Percentiles rank a stretch among this genome's conserved stretches.
phyloP scores from a whole-genome alignment of 1,284 basidiomycete genomes.

The Afroboletus lepidellus region DNA sequence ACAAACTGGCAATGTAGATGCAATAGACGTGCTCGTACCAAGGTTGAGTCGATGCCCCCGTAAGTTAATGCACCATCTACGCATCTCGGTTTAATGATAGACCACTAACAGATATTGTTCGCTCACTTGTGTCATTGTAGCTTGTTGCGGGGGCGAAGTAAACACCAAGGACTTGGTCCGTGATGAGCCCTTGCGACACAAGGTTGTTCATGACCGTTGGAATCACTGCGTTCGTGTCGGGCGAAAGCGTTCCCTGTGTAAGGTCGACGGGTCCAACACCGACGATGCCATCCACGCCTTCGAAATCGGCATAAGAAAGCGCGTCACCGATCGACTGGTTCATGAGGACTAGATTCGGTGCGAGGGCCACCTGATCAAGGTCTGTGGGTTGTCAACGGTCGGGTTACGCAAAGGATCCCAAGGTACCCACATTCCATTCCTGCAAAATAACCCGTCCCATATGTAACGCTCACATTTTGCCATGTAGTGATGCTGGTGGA shows the following conservation, averaged over 20 bases:
- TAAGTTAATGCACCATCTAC: constrained; percentile 30
- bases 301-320: constrained; percentile 9
- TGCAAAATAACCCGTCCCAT: constrained; percentile 20
- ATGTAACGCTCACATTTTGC: constrained; percentile 23
- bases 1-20: neutral
- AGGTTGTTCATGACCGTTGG: constrained; percentile 32
- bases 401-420: neutral
- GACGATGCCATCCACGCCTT: constrained; percentile 24
- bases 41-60: constrained; percentile 20
- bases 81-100: neutral
- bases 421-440: constrained; percentile 26
- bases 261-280: constrained; percentile 29
- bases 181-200: constrained; percentile 12
- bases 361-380: constrained; percentile 15
- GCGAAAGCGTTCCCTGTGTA: constrained; percentile 14
- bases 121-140: constrained; percentile 21
- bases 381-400: constrained; percentile 13
- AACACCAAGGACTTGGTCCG: constrained; percentile 20
- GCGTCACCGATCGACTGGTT: constrained; percentile 28
- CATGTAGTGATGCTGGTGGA: constrained; percentile 26
- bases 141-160: constrained; percentile 25
- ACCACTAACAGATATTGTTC: neutral
- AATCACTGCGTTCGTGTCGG: constrained; percentile 5
- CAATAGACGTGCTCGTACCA: constrained; percentile 15
- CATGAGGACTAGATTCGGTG: constrained; percentile 1